A percentile compares a stretch with the other conserved stretches of the same genome.
Conservation (phyloP, 2,329 filamentous ascomycete species). For the Monosporascus cannonballus region DNA sequence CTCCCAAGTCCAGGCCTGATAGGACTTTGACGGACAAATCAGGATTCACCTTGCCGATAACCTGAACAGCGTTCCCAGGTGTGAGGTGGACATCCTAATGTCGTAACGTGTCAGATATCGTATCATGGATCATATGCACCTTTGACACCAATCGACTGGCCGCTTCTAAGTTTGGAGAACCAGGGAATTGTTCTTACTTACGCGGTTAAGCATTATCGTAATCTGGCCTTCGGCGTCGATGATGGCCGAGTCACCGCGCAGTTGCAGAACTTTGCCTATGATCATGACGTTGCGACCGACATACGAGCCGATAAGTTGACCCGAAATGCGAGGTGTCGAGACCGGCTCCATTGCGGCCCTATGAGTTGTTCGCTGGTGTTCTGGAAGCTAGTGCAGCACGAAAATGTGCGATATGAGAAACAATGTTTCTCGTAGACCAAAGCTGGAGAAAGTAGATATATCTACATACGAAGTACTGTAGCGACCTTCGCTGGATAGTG, state of each 20-base stretch:
- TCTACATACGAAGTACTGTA: not conserved
- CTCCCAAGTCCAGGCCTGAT: slow-evolving; percentile 63
- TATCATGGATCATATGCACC: too few species aligned
- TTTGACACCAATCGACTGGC: too few species aligned
- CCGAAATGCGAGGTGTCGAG: slow-evolving; percentile 75
- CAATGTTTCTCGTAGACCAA: too few species aligned
- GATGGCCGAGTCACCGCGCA: slow-evolving; percentile 73
- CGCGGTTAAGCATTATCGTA: slow-evolving; percentile 66
- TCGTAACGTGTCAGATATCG: not conserved
- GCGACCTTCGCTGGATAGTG: not conserved
- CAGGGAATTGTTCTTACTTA: slow-evolving; percentile 31
- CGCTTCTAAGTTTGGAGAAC: too few species aligned
- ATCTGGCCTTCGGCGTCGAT: slow-evolving; percentile 77
- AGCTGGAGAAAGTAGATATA: too few species aligned
- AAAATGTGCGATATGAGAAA: too few species aligned
- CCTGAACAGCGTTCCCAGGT: slow-evolving; percentile 63
- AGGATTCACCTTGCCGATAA: slow-evolving; percentile 73
- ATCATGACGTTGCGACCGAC: slow-evolving; percentile 71
- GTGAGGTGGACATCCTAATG: slow-evolving; percentile 63
- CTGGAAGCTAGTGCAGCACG: too few species aligned
- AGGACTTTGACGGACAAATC: slow-evolving; percentile 69
- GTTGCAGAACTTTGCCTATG: slow-evolving; percentile 75
- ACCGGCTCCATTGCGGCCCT: slow-evolving; percentile 57
- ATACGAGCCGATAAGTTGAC: slow-evolving; percentile 72
- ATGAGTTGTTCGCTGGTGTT: too few species aligned